phyloP scores from a whole-genome alignment of 345 rosid genomes.

The Arabis alpina region DNA sequence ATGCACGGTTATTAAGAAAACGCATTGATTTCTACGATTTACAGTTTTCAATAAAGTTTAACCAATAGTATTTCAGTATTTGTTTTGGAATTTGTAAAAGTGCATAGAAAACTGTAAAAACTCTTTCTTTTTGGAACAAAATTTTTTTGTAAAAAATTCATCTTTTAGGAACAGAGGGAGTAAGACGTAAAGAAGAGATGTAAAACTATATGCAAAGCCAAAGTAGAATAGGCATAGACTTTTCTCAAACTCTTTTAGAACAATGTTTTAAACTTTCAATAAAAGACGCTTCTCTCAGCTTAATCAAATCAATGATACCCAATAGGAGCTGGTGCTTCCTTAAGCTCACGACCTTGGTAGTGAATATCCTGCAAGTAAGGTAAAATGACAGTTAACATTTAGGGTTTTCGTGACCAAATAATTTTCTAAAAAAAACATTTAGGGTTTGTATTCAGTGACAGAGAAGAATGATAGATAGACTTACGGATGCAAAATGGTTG shows the following conservation, averaged over 20 bases:
- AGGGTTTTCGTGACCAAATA: too few relatives aligned
- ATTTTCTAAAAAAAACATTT: too few relatives aligned
- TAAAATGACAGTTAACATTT: neutral
- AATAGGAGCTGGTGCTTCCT: slow-evolving; percentile 72
- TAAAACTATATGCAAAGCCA: slow-evolving; percentile 18
- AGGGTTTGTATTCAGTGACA: neutral
- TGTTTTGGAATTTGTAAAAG: too few relatives aligned
- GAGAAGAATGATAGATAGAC: neutral
- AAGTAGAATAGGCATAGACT: neutral
- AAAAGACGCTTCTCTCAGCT: neutral
- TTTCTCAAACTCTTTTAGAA: neutral
- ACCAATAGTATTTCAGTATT: too few relatives aligned
- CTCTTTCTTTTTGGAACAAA: too few relatives aligned
- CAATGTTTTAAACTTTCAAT: neutral
- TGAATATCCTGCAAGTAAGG: slow-evolving; percentile 61
- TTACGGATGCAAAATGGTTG: slow-evolving; percentile 83
- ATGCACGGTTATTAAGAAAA: too few relatives aligned
- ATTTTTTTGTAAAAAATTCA: too few relatives aligned
- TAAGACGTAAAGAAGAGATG: too few relatives aligned
- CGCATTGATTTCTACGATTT: too few relatives aligned
- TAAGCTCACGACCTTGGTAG: slow-evolving; percentile 65
- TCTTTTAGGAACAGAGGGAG: too few relatives aligned
- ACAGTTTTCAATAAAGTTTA: too few relatives aligned
- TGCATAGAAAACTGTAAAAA: too few relatives aligned
- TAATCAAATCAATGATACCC: slow-evolving; percentile 57